Conservation (phyloP, 768 basidiomycete genomes). For the Gelatoporia subvermispora region DNA sequence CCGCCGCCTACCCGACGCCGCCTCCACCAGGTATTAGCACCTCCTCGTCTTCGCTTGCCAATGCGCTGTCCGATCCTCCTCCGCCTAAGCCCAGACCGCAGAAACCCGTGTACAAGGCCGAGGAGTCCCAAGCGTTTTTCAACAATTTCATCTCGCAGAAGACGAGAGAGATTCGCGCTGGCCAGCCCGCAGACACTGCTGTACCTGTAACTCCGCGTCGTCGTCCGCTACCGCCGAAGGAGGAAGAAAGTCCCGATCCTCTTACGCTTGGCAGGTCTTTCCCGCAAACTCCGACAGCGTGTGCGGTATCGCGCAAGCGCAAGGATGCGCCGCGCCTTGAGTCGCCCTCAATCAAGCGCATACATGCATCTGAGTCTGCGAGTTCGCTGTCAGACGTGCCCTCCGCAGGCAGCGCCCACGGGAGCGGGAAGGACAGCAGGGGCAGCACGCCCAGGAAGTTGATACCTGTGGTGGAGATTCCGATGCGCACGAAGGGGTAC, state of each 20-base stretch:
- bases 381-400: constrained; percentile 11
- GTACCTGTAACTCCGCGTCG: constrained; percentile 17
- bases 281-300: constrained; percentile 20
- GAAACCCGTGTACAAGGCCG: constrained; percentile 38
- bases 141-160: constrained; percentile 61
- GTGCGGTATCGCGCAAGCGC: constrained; percentile 64
- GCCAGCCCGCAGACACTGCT: neutral
- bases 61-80: constrained; percentile 56
- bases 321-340: constrained; percentile 56
- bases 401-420: constrained; percentile 7
- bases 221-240: constrained; percentile 18
- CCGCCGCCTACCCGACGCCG: constrained; percentile 65
- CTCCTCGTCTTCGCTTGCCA: constrained; percentile 73
- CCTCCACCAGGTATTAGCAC: constrained; percentile 56
- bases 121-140: constrained; percentile 63
- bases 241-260: constrained; percentile 51
- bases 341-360: constrained; percentile 63
- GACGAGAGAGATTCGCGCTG: constrained; percentile 30
- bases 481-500: constrained; percentile 19
- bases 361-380: constrained; percentile 25
- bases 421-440: neutral
- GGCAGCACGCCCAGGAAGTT: constrained; percentile 16
- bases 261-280: constrained; percentile 35
- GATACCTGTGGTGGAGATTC: constrained; percentile 26
- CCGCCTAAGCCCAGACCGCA: constrained; percentile 24